Evolutionary conservation across 768 basidiomycete genomes (phyloP).

Genomic region (Rhizopogon vesiculosus): DNA sequence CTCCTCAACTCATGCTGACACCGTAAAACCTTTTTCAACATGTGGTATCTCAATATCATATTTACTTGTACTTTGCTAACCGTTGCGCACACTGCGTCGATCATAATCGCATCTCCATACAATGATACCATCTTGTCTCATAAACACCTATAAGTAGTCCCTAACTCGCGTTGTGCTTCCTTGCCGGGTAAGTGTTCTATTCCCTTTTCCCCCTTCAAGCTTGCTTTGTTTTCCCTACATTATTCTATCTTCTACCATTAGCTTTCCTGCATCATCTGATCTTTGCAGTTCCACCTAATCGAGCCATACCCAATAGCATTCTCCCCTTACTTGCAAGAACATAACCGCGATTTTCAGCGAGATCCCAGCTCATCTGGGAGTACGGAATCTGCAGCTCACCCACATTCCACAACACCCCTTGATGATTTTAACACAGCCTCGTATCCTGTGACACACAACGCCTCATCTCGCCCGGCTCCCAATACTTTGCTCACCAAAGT

Average conservation of each 20-base stretch:
- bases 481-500: not conserved
- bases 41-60: not conserved
- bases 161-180: not conserved
- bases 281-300: not conserved
- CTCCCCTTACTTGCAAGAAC: no score
- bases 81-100: not conserved
- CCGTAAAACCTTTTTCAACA: not conserved
- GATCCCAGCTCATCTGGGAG: not conserved
- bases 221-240: not conserved
- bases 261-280: not conserved
- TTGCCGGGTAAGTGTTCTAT: not conserved
- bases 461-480: not conserved
- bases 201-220: not conserved
- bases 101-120: not conserved
- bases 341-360: not conserved
- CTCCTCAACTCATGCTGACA: not conserved
- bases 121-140: not conserved
- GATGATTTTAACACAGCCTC: not conserved
- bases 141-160: not conserved
- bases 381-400: not conserved
- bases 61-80: not conserved
- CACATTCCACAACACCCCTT: not conserved
- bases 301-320: not conserved
- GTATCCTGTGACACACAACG: not conserved
- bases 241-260: not conserved